Conservation (phyloP, 106 monocot genomes). For the Phalaenopsis equestris region DNA sequence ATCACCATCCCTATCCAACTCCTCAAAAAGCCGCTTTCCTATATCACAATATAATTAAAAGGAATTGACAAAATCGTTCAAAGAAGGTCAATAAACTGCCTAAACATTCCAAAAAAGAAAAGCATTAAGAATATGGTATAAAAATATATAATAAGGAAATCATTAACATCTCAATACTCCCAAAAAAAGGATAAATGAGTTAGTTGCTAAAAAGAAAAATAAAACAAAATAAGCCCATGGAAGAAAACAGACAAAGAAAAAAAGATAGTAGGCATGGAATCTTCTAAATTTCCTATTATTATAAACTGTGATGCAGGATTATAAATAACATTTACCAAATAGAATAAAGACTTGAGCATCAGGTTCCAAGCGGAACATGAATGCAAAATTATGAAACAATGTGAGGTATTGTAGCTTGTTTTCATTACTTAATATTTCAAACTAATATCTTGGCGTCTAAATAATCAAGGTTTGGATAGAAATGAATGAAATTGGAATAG, state of each 20-base stretch:
- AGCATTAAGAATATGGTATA: neutral
- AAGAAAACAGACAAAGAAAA: neutral
- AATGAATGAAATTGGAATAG: neutral
- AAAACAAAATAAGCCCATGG: neutral
- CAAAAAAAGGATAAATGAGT: neutral
- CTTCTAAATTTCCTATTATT: neutral
- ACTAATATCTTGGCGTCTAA: neutral
- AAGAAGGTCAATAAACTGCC: neutral
- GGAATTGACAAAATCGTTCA: neutral
- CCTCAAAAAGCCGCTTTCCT: slow-evolving; percentile 89
- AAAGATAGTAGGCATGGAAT: neutral
- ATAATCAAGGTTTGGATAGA: neutral
- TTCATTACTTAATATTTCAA: neutral
- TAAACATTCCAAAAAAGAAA: neutral
- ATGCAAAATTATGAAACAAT: neutral
- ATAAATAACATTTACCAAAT: neutral
- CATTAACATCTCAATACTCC: neutral
- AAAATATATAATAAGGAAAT: neutral
- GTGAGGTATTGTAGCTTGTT: neutral
- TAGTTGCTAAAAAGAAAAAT: neutral
- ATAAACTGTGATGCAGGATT: neutral
- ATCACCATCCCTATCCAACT: slow-evolving; percentile 84
- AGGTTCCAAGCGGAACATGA: neutral
- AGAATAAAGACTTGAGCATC: neutral
- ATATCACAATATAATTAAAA: slow-evolving; percentile 12